These are phyloP conservation scores for Ceratorhiza oryzae-sativae DNA, from an alignment of 1,284 basidiomycete genomes.

Conservation along the genomic window DNA sequence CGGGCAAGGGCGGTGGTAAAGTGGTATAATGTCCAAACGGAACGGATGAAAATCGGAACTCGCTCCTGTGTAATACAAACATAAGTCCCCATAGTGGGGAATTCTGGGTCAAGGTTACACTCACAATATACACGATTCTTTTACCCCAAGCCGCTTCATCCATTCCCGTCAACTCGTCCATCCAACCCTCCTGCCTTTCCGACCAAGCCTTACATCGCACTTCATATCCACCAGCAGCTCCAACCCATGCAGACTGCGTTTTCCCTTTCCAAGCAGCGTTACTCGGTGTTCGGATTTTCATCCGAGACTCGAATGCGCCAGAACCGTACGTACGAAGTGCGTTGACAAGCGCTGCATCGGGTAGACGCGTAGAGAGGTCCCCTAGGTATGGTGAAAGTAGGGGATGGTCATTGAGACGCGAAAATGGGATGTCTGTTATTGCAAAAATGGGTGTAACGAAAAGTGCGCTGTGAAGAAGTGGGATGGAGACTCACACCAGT, in stretches of 20 bases:
- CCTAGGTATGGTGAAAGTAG: conserved; percentile 46
- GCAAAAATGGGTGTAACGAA: neutral
- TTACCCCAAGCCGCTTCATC: conserved; percentile 64
- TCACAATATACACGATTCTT: conserved; percentile 69
- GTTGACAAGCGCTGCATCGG: conserved; percentile 62
- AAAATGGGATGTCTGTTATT: conserved; percentile 41
- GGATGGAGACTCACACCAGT: conserved; percentile 43
- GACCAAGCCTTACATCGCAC: conserved; percentile 61
- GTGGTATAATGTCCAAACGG: conserved; percentile 56
- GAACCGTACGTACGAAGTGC: conserved; percentile 58
- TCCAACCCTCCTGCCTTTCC: conserved; percentile 26
- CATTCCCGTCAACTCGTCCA: conserved; percentile 49
- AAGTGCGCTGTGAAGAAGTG: neutral
- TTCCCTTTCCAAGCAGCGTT: conserved; percentile 46
- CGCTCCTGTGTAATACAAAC: conserved; percentile 61
- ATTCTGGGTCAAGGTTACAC: conserved; percentile 43
- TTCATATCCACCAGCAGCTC: conserved; percentile 61
- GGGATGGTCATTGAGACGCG: conserved; percentile 55
- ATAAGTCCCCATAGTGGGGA: too few species aligned
- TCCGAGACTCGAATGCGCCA: conserved; percentile 63
- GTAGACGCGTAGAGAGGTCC: conserved; percentile 48
- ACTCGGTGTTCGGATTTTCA: conserved; percentile 59
- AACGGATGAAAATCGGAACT: conserved; percentile 64
- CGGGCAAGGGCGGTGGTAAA: conserved; percentile 50
- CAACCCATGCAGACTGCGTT: conserved; percentile 49